phyloP scores from a whole-genome alignment of 2,329 filamentous ascomycete genomes.

The Aciculosporium take region DNA sequence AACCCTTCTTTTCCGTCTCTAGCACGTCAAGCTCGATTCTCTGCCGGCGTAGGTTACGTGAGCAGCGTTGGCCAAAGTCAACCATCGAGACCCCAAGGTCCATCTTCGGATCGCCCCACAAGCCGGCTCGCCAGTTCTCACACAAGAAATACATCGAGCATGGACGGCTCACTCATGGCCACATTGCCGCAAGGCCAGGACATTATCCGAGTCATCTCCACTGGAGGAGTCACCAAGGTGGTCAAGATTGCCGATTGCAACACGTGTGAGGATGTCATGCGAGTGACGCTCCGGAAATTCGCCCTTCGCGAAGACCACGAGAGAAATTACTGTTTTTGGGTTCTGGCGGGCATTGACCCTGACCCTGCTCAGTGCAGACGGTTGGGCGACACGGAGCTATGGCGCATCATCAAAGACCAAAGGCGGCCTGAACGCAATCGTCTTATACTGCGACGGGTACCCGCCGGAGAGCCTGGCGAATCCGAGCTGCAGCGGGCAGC shows the following conservation, averaged over 20 bases:
- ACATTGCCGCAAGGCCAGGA: slow-evolving; percentile 74
- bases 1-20: slow-evolving; percentile 36
- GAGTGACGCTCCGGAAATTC: slow-evolving; percentile 78
- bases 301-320: slow-evolving; percentile 79
- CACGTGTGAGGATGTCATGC: slow-evolving; percentile 83
- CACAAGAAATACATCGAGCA: slow-evolving; percentile 65
- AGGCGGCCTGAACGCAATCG: slow-evolving; percentile 77
- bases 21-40: slow-evolving; percentile 41
- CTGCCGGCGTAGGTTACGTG: slow-evolving; percentile 32
- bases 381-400: slow-evolving; percentile 73
- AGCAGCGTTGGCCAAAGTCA: slow-evolving; percentile 33
- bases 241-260: slow-evolving; percentile 86
- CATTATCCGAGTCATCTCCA: slow-evolving; percentile 85
- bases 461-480: slow-evolving; percentile 74
- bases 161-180: slow-evolving; percentile 77
- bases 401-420: slow-evolving; percentile 79
- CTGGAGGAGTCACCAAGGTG: slow-evolving; percentile 80
- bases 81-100: slow-evolving; percentile 2
- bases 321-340: slow-evolving; percentile 93
- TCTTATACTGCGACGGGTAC: slow-evolving; percentile 83
- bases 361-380: slow-evolving; percentile 69
- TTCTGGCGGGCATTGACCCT: slow-evolving; percentile 72
- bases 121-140: slow-evolving; percentile 53
- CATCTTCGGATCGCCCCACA: slow-evolving; percentile 43
- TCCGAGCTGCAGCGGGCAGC: slow-evolving; percentile 79